Evolutionary conservation across 2,329 filamentous ascomycete species (phyloP).

Genomic region (Fusarium continuum): DNA sequence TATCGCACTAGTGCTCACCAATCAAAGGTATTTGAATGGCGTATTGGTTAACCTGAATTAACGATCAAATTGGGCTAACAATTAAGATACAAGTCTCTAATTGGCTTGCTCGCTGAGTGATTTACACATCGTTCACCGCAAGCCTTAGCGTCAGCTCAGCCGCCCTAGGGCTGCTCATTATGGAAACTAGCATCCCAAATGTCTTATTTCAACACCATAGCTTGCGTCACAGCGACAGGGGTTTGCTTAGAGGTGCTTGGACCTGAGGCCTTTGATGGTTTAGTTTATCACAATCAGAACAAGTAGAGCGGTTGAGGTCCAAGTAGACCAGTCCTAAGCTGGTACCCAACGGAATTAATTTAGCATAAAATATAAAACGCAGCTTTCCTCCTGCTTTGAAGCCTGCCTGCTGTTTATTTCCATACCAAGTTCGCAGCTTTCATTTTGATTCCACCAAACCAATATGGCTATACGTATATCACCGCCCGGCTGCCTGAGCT

Average conservation of each 20-base stretch:
- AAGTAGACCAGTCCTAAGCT: too few relatives aligned
- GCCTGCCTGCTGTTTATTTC: slow-evolving; percentile 7
- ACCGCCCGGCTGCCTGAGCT: background rate
- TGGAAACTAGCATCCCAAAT: too few relatives aligned
- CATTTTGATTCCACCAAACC: too few relatives aligned
- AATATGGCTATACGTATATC: too few relatives aligned
- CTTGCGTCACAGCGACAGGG: background rate
- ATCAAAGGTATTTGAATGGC: background rate
- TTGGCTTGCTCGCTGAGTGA: background rate
- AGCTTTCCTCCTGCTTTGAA: background rate
- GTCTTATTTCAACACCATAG: background rate
- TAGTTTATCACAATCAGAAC: background rate
- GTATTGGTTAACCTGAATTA: background rate
- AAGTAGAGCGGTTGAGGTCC: background rate
- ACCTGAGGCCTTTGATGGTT: background rate
- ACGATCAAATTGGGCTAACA: background rate
- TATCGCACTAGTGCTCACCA: background rate
- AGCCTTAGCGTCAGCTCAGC: background rate
- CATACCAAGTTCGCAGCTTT: slow-evolving; percentile 1
- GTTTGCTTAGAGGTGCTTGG: background rate
- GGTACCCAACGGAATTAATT: background rate
- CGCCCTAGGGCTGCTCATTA: background rate
- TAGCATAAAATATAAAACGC: background rate
- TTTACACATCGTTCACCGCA: background rate
- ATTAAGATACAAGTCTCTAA: background rate